Evolutionary conservation across 1,284 basidiomycete species (phyloP).

Genomic region (Microstroma glucosiphilum): DNA sequence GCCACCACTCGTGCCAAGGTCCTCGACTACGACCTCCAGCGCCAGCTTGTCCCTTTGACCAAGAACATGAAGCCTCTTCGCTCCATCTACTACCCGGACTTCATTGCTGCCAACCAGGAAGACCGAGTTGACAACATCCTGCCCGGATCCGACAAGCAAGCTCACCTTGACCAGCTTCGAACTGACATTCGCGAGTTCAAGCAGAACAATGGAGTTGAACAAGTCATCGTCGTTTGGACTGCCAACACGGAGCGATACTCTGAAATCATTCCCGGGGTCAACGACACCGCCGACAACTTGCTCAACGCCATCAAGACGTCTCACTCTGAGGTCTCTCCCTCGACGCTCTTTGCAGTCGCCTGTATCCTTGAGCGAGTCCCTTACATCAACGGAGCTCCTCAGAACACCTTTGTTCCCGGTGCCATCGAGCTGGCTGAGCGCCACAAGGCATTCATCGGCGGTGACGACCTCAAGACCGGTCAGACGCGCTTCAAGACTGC

Average conservation of each 20-base stretch:
- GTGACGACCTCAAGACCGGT: conserved; percentile 84
- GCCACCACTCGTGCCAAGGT: conserved; percentile 92
- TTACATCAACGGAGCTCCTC: conserved; percentile 95
- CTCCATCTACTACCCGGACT: conserved; percentile 68
- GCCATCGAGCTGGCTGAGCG: conserved; percentile 86
- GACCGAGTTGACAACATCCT: conserved; percentile 89
- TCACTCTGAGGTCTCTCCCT: conserved; percentile 88
- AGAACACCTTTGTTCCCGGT: conserved; percentile 98
- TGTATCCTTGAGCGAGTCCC: conserved; percentile 90
- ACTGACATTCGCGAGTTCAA: conserved; percentile 92
- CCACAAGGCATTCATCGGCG: conserved; percentile 85
- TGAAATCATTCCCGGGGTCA: conserved; percentile 86
- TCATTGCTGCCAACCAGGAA: conserved; percentile 93
- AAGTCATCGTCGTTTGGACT: conserved; percentile 87
- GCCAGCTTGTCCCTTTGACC: conserved; percentile 85
- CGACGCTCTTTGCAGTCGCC: conserved; percentile 89
- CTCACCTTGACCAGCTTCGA: conserved; percentile 85
- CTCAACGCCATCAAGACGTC: conserved; percentile 74
- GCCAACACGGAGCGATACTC: conserved; percentile 98
- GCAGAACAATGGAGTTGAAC: conserved; percentile 69
- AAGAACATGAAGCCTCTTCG: conserved; percentile 77
- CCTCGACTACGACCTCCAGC: conserved; percentile 92
- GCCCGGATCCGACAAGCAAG: conserved; percentile 76
- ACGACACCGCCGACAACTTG: conserved; percentile 87
- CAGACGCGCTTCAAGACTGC: conserved; percentile 66